Evolutionary conservation across 2,329 filamentous ascomycete species (phyloP).

Genomic region (Xylaria sp.): DNA sequence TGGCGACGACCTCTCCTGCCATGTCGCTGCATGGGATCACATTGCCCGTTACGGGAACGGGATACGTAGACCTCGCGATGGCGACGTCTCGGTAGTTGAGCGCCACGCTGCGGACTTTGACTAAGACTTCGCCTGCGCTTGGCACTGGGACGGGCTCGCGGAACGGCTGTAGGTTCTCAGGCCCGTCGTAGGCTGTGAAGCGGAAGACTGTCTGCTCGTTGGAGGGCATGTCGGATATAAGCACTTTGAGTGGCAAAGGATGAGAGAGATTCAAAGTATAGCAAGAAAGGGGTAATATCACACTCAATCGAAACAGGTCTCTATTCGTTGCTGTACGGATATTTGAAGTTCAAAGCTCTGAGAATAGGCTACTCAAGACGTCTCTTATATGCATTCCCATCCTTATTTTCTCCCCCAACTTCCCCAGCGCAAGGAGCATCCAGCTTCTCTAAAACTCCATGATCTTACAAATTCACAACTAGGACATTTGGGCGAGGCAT

Average conservation of each 20-base stretch:
- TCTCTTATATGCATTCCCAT: slow-evolving; percentile 16
- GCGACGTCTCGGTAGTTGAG: slow-evolving; percentile 52
- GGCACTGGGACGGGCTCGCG: slow-evolving; percentile 45
- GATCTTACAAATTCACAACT: neutral
- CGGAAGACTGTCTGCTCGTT: slow-evolving; percentile 40
- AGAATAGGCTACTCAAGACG: neutral
- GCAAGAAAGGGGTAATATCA: neutral
- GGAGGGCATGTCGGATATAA: slow-evolving; percentile 26
- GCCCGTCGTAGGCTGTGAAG: slow-evolving; percentile 23
- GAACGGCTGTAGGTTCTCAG: slow-evolving; percentile 42
- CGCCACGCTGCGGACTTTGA: slow-evolving; percentile 48
- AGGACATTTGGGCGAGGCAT: neutral
- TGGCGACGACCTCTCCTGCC: slow-evolving; percentile 49
- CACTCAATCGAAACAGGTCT: neutral
- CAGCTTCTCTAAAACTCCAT: neutral
- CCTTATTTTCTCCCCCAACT: slow-evolving; percentile 20
- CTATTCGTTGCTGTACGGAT: neutral
- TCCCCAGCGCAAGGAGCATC: neutral
- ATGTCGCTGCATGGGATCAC: slow-evolving; percentile 53
- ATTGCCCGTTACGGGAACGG: slow-evolving; percentile 48
- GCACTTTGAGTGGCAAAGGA: neutral
- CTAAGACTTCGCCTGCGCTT: slow-evolving; percentile 46
- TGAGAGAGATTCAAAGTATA: neutral
- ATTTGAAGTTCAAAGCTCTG: neutral
- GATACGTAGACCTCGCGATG: slow-evolving; percentile 48